Base-by-base conservation (phyloP, 2,329 filamentous ascomycete species). In the Aureobasidium namibiae region DNA sequence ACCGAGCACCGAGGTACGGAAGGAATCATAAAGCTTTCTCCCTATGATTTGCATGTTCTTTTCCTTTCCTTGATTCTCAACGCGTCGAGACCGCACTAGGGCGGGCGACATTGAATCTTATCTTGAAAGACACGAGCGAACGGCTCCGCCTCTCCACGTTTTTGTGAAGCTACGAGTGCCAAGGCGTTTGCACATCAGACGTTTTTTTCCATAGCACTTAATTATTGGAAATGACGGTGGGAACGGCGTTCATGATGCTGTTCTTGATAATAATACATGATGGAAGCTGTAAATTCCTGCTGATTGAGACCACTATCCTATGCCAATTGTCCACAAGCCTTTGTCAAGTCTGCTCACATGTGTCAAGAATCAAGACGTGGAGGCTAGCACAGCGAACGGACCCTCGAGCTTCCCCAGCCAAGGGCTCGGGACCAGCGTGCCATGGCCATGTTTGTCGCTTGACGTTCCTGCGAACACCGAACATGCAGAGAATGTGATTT, bases 71-170 rank as follows among this genome's bases (percentile, higher is more conserved):
- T 21, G n/a, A 9, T 56, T 36, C 39, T 31, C 23, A 39, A 42
- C 39, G 52, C 39, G 26, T 56, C 52, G 39, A 56, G 52, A 45
- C 52, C 52, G 39, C 52, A 41, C 52, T 45, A 45, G 52, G 23
- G 24, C 24, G 7, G 24, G n/a, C 26, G 33, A 44, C 36, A n/a
- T 11, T 13, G 39, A 56, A 56, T 45, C 52, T 56, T 56, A 56
- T 45, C 41, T 56, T 18, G n/a, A 18, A 6, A 18, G n/a, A n/a
- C n/a, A n/a, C n/a, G n/a, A 26, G 31, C 52, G 52, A 56, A 56
- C 52, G n/a, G 52, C 52, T 56, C 52, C 52, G 38, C 52, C 24
- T 41, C 50, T 54, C 50, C 50, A 54, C 36, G n/a, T 54, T 54
- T 41, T 31, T 18, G 24, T 23, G 16, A 14, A 7, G 2, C 18